Evolutionary conservation across 805 yeast genomes (phyloP).

Genomic region (Zygoascus ofunaensis): DNA sequence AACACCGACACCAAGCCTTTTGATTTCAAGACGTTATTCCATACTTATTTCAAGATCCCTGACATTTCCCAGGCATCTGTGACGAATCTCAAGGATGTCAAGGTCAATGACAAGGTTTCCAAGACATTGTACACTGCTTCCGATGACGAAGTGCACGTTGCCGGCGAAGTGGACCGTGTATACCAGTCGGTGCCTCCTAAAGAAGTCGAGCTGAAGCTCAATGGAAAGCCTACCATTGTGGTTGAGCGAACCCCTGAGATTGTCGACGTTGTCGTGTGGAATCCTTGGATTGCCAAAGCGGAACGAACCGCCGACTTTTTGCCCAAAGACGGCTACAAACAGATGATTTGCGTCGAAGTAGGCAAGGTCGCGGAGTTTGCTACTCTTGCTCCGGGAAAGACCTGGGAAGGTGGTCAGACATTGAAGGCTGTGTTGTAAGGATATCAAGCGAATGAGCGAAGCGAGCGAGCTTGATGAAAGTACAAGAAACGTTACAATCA

Average conservation of each 20-base stretch:
- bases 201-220: constrained; percentile 56
- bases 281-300: constrained; percentile 89
- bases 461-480: background rate
- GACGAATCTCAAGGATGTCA: constrained; percentile 64
- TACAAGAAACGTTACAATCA: no score
- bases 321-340: constrained; percentile 73
- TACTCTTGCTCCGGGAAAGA: constrained; percentile 53
- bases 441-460: no score
- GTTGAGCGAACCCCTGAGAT: constrained; percentile 50
- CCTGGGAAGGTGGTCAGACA: constrained; percentile 7
- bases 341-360: constrained; percentile 93
- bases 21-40: constrained; percentile 92
- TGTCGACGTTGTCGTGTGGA: constrained; percentile 83
- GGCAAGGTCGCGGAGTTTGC: constrained; percentile 73
- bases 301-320: constrained; percentile 76
- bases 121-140: constrained; percentile 35
- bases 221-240: constrained; percentile 63
- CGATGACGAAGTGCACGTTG: constrained; percentile 21
- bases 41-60: constrained; percentile 67
- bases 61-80: constrained; percentile 75
- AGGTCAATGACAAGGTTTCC: constrained; percentile 68
- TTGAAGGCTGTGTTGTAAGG: constrained; percentile 3
- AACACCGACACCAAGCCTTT: constrained; percentile 58
- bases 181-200: constrained; percentile 45
- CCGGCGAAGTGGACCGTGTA: constrained; percentile 72